Evolutionary conservation across 306 rosid species (phyloP), one percentile per base, ranked within the genome.

Genomic region (Cucurbita pepo): DNA sequence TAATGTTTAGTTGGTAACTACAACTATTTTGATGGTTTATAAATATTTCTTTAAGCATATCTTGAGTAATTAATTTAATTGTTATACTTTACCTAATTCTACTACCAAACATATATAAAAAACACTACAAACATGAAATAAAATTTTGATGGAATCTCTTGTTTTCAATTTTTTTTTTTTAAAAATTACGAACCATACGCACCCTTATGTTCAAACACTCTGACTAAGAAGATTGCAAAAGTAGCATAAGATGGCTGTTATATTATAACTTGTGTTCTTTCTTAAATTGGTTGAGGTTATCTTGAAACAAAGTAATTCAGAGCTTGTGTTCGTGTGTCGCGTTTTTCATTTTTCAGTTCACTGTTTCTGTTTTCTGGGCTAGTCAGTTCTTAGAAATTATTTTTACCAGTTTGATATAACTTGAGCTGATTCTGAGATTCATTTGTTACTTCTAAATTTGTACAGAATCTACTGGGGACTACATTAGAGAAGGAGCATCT

Each of bases 401-500:
- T 60, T 60, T 60, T 6, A 60, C 6, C 66, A 36, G 66, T 66
- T 19, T 44, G 53, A 47, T 44, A 44, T 44, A 19, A 66, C 10
- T 66, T 66, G 54, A 66, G 54, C 72, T 13, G 55, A 44, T 66
- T 19, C 37, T 44, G 72, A 22, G 3, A 34, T 41, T 12, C 10
- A 67, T 75, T 61, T 73, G 66, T 59, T 25, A 14, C 37, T 70
- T 77, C 69, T 47, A 54, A 72, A 75, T 75, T 15, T 11, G 50
- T 84, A 74, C 77, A 92, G 98, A 87, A 71, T 81, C 86, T 52
- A 80, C 82, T 21, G 88, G 55, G 69, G 89, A 92, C 43, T 92
- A 92, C 72, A 88, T 92, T 63, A 54, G 56, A 44, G 71, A 74
- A 51, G 98, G 98, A 79, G 92, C 93, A 66, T 81, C 90, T 4